Evolutionary conservation across 2,329 filamentous ascomycete species (phyloP), one percentile per base, ranked within the genome.

Genomic region (Colletotrichum paranaense): DNA sequence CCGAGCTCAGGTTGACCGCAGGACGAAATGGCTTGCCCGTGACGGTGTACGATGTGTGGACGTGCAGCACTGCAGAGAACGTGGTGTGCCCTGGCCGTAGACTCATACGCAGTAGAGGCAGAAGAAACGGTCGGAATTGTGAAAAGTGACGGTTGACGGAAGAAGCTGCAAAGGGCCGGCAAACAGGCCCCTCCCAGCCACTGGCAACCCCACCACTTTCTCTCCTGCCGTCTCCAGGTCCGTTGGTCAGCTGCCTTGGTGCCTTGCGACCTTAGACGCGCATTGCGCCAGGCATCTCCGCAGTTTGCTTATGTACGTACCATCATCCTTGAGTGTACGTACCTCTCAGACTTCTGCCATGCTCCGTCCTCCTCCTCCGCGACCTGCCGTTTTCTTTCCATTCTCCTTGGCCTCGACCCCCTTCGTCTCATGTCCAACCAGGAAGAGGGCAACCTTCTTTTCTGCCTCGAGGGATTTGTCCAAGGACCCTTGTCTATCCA

Each of bases 241-340:
- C 46, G n/a, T 56, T 62, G 26, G 19, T 60, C 14, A n/a, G 28
- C 19, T 60, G 57, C 24, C 28, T 62, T 30, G 57, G 32, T 67
- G 58, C 62, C 72, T 68, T 72, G 28, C 68, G 62, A 74, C 62
- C 7, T 49, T 74, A 74, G 56, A 63, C 72, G 72, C 72, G 68
- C 72, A 74, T 64, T 49, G 68, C 68, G 63, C 72, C 72, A 74
- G 72, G 72, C 72, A 74, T 60, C 63, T 32, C 68, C 63, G 63
- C 72, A 74, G 52, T 38, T 14, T 11, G 11, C 4, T 6, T 12
- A 14, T 5, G 56, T 67, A 67, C 49, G 63, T 70, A 60, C 38
- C 62, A 4, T 12, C 32, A 58, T 16, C 16, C 2, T 38, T 5
- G 5, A 42, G 5, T 16, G 38, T 42, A 16, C 16, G 38, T 22